A percentile compares a stretch with the other conserved stretches of the same genome.
phyloP scores from a whole-genome alignment of 192 early-diverging fungal genomes.

The Mortierella hygrophila region DNA sequence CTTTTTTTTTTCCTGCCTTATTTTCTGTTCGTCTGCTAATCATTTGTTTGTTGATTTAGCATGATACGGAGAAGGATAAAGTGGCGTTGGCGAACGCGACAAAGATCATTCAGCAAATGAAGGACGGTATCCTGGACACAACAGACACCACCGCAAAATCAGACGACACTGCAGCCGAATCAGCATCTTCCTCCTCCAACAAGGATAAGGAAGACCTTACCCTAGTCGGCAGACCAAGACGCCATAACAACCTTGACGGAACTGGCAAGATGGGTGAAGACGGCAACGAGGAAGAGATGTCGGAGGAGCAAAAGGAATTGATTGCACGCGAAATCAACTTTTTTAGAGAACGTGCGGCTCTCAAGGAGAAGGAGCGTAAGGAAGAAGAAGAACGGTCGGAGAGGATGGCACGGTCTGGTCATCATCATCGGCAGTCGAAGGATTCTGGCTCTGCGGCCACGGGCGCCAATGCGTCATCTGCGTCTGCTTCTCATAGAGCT shows the following conservation, averaged over 20 bases:
- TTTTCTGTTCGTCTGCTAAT: not conserved
- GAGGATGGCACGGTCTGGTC: constrained; percentile 23
- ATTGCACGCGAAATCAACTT: constrained; percentile 70
- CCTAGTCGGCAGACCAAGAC: constrained; percentile 4
- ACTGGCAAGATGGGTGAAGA: constrained; percentile 27
- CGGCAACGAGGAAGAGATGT: constrained; percentile 45
- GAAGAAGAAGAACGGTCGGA: constrained; percentile 62
- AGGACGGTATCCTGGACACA: constrained; percentile 47
- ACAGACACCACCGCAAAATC: constrained; percentile 27
- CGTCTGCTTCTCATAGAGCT: constrained; percentile 15
- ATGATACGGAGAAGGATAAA: constrained; percentile 62
- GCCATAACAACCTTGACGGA: not conserved
- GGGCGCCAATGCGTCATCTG: constrained; percentile 1
- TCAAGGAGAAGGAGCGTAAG: constrained; percentile 66
- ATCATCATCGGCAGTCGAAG: constrained; percentile 26
- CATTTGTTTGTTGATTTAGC: constrained; percentile 24
- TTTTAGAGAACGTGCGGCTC: constrained; percentile 72
- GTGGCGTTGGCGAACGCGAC: constrained; percentile 60
- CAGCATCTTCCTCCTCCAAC: constrained; percentile 25
- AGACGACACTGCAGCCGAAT: constrained; percentile 14
- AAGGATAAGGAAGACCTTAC: constrained; percentile 19
- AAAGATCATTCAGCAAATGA: constrained; percentile 59
- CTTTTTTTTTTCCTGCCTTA: not conserved
- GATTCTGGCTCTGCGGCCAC: not conserved
- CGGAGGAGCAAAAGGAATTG: constrained; percentile 69